Conservation (phyloP, 768 basidiomycete species). For the Tricholomella constricta region DNA sequence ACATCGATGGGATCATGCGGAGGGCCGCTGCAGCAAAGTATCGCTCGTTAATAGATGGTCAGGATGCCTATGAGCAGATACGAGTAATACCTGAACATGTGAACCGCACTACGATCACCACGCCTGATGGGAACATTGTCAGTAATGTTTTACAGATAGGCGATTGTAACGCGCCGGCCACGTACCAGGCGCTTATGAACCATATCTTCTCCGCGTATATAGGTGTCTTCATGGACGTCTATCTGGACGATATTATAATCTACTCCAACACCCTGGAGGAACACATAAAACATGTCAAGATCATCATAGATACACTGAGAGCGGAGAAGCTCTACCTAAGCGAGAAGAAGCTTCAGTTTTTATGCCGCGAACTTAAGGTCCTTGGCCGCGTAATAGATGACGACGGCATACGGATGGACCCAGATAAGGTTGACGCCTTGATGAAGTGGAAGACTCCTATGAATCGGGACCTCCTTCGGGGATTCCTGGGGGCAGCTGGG, state of each 20-base stretch:
- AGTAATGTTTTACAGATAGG: constrained; percentile 1
- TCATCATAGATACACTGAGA: neutral
- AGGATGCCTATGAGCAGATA: constrained; percentile 4
- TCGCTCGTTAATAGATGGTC: neutral
- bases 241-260: constrained; percentile 5
- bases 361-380: neutral
- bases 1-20: neutral
- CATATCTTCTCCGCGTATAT: neutral
- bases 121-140: constrained; percentile 8
- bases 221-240: neutral
- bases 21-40: neutral
- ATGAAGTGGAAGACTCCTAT: neutral
- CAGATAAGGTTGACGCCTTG: neutral
- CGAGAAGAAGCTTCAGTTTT: neutral
- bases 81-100: neutral
- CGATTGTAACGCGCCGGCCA: constrained; percentile 1
- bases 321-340: neutral
- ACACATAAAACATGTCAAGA: constrained; percentile 1
- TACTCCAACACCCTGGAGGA: neutral
- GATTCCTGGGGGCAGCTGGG: neutral
- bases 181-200: constrained; percentile 7
- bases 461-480: neutral
- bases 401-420: neutral
- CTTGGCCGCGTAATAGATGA: neutral
- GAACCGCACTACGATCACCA: neutral